Base-by-base conservation (phyloP, 352 stramenopile species). In the Phytophthora hibernalis region DNA sequence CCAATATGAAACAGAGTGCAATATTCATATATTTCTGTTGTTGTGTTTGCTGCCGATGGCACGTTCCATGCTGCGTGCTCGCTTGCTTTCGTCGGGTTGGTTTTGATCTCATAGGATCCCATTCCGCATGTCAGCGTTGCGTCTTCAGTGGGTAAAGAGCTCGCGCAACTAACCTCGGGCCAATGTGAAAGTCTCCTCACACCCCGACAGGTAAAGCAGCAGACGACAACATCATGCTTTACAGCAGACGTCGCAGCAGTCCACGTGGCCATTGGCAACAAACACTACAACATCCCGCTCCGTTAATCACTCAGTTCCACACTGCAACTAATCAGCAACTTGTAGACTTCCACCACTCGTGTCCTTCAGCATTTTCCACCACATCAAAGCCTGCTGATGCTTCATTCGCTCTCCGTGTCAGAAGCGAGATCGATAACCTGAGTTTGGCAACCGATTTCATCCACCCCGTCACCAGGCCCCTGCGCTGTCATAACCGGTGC, bases 121-220 rank as follows among this genome's bases (percentile, higher is more conserved):
- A 92, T 92, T 65, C 82, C 85, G 35, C 87, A 95, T 72, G 74
- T 92, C 56, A 95, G 87, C 65, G 81, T 95, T 54, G 87, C 85
- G 22, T 93, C 87, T 45, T 77, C 83, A 54, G 63, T 83, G 24
- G 79, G 79, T 22, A 70, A 85, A 56, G 68, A 77, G 24, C 73
- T 93, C 21, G 61, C 70, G 33, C 50, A 74, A 44, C 70, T 87
- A 43, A 66, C 80, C 62, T 43, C 43, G 63, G 74, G 72, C 33
- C 76, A 84, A 75, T 75, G 60, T 59, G 40, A 70, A 58, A 71
- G 40, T 24, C 59, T 78, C 22, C 24, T 70, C 28, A 72, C 7
- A 20, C 22, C 44, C 54, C 38, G 28, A 51, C 50, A 60, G 35
- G 44, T 60, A 70, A 63, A 48, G 12, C 60, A 72, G 60, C 61